Conservation (phyloP, 768 basidiomycete genomes). For the Rhizopogon salebrosus region DNA sequence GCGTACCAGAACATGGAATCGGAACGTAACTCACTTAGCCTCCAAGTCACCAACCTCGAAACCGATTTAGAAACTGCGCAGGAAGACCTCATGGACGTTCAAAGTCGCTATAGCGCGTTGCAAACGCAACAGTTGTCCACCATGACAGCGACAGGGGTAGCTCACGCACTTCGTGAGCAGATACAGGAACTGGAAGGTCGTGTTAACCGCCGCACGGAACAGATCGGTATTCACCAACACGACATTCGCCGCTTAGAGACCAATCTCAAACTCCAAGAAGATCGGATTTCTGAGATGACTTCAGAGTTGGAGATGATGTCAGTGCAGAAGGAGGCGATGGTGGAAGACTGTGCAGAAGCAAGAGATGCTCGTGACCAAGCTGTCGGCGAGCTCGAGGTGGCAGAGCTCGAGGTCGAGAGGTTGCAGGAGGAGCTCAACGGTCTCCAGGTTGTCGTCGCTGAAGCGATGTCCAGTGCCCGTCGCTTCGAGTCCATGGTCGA, state of each 20-base stretch:
- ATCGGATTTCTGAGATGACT: conserved; percentile 65
- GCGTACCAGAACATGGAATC: conserved; percentile 55
- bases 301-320: conserved; percentile 60
- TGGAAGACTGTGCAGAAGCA: conserved; percentile 79
- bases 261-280: conserved; percentile 71
- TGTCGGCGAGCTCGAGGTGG: conserved; percentile 44
- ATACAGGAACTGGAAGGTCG: conserved; percentile 66
- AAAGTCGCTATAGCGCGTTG: conserved; percentile 55
- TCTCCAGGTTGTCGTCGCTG: conserved; percentile 23
- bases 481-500: conserved; percentile 7
- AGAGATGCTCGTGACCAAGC: conserved; percentile 69
- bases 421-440: conserved; percentile 24
- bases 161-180: conserved; percentile 52
- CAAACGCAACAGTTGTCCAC: conserved; percentile 63
- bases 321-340: conserved; percentile 73
- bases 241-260: conserved; percentile 74
- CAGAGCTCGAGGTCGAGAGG: conserved; percentile 60
- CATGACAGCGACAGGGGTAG: conserved; percentile 54
- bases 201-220: conserved; percentile 61
- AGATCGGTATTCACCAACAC: conserved; percentile 75
- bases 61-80: conserved; percentile 50
- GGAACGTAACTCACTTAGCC: conserved; percentile 59
- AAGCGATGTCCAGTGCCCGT: conserved; percentile 30
- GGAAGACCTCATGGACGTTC: conserved; percentile 49
- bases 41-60: conserved; percentile 60